Evolutionary conservation across 768 basidiomycete genomes (phyloP).

Genomic region (Lactifluus volemus): DNA sequence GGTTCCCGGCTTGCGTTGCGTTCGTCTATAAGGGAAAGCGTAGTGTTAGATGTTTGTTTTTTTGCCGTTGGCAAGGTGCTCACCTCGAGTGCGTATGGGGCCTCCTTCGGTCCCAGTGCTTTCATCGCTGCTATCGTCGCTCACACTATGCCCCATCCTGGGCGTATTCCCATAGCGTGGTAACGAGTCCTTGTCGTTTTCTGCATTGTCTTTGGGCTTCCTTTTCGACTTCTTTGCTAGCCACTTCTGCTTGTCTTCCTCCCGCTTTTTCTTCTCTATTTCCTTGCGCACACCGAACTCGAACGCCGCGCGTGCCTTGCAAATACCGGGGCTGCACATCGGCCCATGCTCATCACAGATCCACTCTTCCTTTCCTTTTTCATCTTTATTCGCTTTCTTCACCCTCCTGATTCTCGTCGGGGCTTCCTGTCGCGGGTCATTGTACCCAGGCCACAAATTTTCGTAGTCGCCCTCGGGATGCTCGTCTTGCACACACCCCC

Average conservation of each 20-base stretch:
- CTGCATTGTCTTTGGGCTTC: not conserved
- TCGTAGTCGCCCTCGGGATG: not conserved
- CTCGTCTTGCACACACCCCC: not conserved
- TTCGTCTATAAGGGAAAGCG: not conserved
- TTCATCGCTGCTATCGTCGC: not conserved
- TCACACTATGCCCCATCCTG: not conserved
- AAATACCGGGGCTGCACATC: constrained; percentile 9
- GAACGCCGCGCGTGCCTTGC: not conserved
- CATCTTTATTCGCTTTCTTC: not conserved
- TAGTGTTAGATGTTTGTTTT: not conserved
- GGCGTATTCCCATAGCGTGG: not conserved
- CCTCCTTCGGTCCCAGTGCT: not conserved
- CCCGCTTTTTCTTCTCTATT: not conserved
- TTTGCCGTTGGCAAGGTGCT: not conserved
- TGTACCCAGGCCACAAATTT: constrained; percentile 1
- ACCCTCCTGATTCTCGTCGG: not conserved
- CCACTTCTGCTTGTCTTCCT: not conserved
- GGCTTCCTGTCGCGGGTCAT: not conserved
- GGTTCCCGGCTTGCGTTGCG: not conserved
- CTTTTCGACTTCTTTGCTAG: not conserved
- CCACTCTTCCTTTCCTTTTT: not conserved
- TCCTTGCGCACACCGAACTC: not conserved
- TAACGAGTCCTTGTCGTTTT: not conserved
- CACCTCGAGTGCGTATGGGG: not conserved
- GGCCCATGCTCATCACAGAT: constrained; percentile 5